A percentile compares a stretch with the other conserved stretches of the same genome.
Conservation (phyloP, 2,329 filamentous ascomycete species). For the Sclerotinia borealis region DNA sequence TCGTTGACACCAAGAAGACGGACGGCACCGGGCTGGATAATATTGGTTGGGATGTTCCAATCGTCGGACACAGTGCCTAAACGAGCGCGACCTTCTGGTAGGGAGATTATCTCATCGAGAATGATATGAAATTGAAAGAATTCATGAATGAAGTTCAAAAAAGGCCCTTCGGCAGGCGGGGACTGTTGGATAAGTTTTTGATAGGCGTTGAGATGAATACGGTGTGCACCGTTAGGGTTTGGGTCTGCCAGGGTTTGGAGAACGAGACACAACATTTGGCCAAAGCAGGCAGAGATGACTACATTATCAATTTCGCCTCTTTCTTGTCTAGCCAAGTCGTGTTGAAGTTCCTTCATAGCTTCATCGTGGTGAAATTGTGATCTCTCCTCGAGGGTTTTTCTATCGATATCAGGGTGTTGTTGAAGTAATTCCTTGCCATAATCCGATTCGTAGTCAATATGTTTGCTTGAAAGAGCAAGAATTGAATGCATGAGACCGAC, state of each 20-base stretch:
- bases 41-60: conserved; percentile 24
- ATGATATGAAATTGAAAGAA: conserved; percentile 82
- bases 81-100: conserved; percentile 34
- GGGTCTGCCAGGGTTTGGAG: conserved; percentile 53
- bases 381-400: conserved; percentile 43
- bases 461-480: conserved; percentile 74
- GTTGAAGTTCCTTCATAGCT: conserved; percentile 48
- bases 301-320: conserved; percentile 38
- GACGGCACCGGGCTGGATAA: conserved; percentile 25
- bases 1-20: conserved; percentile 76
- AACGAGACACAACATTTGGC: conserved; percentile 57
- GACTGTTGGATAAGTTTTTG: conserved; percentile 60
- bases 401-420: conserved; percentile 43
- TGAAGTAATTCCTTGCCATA: conserved; percentile 49
- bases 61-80: conserved; percentile 19
- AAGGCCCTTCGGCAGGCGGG: conserved; percentile 58
- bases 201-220: conserved; percentile 73
- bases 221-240: conserved; percentile 59
- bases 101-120: conserved; percentile 55
- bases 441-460: conserved; percentile 56
- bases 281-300: conserved; percentile 50
- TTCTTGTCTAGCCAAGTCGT: conserved; percentile 35
- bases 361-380: conserved; percentile 51
- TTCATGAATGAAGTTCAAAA: conserved; percentile 64
- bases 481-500: conserved; percentile 86